Evolutionary conservation across 2,329 filamentous ascomycete species (phyloP).

Genomic region (Scytalidium sp.): DNA sequence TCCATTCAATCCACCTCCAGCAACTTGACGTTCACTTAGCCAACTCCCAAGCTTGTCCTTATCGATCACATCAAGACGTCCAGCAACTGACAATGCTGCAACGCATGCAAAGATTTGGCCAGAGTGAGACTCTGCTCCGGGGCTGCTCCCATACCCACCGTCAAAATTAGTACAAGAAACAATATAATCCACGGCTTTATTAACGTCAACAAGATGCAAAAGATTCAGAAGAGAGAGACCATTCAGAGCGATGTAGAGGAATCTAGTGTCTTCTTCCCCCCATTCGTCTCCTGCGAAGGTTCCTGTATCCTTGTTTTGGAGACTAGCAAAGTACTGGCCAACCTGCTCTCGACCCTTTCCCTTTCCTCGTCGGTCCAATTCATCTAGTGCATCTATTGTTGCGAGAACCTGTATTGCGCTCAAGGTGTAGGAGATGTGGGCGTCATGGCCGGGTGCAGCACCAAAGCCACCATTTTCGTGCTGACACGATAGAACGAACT

Average conservation of each 20-base stretch:
- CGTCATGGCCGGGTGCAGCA: slow-evolving; percentile 89
- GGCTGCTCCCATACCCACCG: slow-evolving; percentile 85
- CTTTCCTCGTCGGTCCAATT: slow-evolving; percentile 69
- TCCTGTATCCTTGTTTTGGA: slow-evolving; percentile 79
- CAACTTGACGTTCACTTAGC: slow-evolving; percentile 89
- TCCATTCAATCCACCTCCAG: slow-evolving; percentile 86
- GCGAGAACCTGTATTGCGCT: slow-evolving; percentile 93
- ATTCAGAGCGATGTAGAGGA: slow-evolving; percentile 87
- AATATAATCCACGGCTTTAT: slow-evolving; percentile 77
- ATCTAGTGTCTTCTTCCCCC: slow-evolving; percentile 94
- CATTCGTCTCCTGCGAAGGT: slow-evolving; percentile 94
- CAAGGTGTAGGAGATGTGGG: slow-evolving; percentile 94
- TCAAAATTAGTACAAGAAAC: slow-evolving; percentile 88
- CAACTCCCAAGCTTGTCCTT: slow-evolving; percentile 80
- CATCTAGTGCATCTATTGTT: slow-evolving; percentile 78
- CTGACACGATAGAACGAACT: slow-evolving; percentile 95
- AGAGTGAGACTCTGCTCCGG: slow-evolving; percentile 90
- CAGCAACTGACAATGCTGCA: slow-evolving; percentile 79
- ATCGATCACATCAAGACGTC: slow-evolving; percentile 77
- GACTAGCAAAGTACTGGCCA: slow-evolving; percentile 74
- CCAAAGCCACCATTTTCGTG: slow-evolving; percentile 88
- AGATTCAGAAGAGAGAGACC: slow-evolving; percentile 80
- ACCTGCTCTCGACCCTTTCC: slow-evolving; percentile 52
- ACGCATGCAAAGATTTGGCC: slow-evolving; percentile 96
- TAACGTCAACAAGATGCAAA: slow-evolving; percentile 70